Evolutionary conservation across 176 grass and related monocot species (phyloP), one percentile per base, ranked within the genome.

Genomic region (Microstegium vimineum): DNA sequence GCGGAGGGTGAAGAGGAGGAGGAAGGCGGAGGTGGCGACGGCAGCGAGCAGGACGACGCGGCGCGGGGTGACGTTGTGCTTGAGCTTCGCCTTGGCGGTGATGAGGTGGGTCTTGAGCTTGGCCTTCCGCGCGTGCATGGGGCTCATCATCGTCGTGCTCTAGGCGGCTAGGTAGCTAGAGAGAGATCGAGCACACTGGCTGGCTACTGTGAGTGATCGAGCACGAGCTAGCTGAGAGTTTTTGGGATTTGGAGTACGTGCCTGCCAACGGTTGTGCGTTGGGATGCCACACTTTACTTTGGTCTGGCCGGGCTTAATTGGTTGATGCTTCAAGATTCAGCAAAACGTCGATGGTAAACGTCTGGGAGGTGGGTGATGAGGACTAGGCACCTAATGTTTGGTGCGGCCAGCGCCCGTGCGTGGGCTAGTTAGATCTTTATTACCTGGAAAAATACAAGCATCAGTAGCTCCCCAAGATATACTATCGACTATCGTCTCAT

Each of bases 1-100:
- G 85, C 77, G 87, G 52, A 94, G 0, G 15, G 80, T 85, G 74
- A 91, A 43, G 60, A 91, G 54, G 78, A 92, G 16, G 14, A 90
- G 65, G 74, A 72, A 79, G 16, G 77, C 80, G 20, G 88, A 62
- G 62, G 30, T 28, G 8, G 77, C 75, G 56, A 86, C 27, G 36
- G 85, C 76, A 46, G 63, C 73, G 63, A 33, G 33, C 63, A 87
- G 79, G 59, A 92, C 3, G 32, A 88, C 18, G 51, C 90, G 77
- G 69, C 90, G 90, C 61, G 75, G 84, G 35, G 83, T 92, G 85
- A 94, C 18, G 34, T 62, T 77, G 71, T 77, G 86, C 78, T 87
- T 81, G 41, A 89, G 70, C 87, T 85, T 94, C 25, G 81, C 81
- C 76, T 83, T 94, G 67, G 81, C 90, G 69, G 90, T 74, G 62